These are phyloP conservation scores for Canavalia ensiformis DNA, from an alignment of 306 rosid genomes.

Conservation along the genomic window DNA sequence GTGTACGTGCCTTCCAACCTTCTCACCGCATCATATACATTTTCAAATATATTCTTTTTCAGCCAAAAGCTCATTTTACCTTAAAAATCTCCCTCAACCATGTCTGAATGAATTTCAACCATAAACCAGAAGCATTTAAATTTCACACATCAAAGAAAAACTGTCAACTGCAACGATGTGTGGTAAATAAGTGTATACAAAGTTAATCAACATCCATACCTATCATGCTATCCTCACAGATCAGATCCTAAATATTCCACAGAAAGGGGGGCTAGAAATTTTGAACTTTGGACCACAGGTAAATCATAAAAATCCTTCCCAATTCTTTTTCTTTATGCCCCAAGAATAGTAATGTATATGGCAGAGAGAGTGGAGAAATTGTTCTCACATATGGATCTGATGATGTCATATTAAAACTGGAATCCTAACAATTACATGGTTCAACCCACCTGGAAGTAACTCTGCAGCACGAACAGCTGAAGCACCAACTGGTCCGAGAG, in stretches of 20 bases:
- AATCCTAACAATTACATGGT: conserved; percentile 4
- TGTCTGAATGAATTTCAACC: neutral
- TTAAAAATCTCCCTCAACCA: conserved; percentile 29
- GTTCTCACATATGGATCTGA: neutral
- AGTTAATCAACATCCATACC: too few relatives aligned
- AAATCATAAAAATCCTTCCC: too few relatives aligned
- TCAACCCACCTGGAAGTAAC: conserved; percentile 82
- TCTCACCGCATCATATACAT: conserved; percentile 32
- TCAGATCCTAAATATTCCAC: too few relatives aligned
- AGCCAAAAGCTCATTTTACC: conserved; percentile 29
- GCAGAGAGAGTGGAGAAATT: too few relatives aligned
- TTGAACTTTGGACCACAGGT: too few relatives aligned
- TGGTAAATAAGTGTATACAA: too few relatives aligned
- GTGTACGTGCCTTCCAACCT: conserved; percentile 36
- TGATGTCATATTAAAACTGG: neutral
- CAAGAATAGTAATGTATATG: neutral
- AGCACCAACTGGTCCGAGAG: conserved; percentile 86
- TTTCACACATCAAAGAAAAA: neutral
- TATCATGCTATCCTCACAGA: too few relatives aligned
- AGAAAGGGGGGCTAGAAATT: too few relatives aligned
- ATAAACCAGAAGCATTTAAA: conserved; percentile 37
- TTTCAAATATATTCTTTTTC: conserved; percentile 3
- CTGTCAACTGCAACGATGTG: too few relatives aligned
- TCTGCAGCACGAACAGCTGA: conserved; percentile 87
- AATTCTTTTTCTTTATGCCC: neutral